Conservation (phyloP, 352 stramenopile genomes). For the Phytopythium sindhum region DNA sequence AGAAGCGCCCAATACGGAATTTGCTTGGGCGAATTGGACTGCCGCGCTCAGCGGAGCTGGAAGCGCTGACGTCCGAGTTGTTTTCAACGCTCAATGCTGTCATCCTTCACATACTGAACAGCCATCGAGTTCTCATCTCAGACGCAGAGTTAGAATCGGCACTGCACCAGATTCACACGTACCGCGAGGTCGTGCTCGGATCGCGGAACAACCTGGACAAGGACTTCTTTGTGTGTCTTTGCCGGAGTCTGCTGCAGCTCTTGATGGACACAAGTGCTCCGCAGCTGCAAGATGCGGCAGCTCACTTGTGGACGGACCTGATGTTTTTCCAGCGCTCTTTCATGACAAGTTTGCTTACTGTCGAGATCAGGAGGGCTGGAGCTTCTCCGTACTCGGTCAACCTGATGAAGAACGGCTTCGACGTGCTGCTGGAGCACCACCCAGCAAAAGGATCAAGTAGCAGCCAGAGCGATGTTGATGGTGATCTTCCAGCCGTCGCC, state of each 20-base stretch:
- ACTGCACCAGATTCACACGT: conserved; percentile 50
- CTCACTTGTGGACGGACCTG: conserved; percentile 65
- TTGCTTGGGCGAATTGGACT: conserved; percentile 48
- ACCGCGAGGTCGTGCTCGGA: conserved; percentile 58
- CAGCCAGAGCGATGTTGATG: not conserved
- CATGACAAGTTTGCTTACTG: conserved; percentile 51
- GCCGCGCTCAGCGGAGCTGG: conserved; percentile 48
- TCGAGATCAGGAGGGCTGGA: conserved; percentile 55
- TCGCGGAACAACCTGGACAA: conserved; percentile 53
- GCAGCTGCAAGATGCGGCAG: conserved; percentile 44
- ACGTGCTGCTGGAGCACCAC: conserved; percentile 44
- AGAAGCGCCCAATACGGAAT: conserved; percentile 37
- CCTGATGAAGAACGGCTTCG: conserved; percentile 78
- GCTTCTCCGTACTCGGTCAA: conserved; percentile 63
- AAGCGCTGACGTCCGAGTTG: conserved; percentile 46
- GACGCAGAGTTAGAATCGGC: conserved; percentile 50
- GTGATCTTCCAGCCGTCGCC: conserved; percentile 24
- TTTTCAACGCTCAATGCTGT: conserved; percentile 52
- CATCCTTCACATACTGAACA: conserved; percentile 59
- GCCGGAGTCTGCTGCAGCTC: conserved; percentile 57
- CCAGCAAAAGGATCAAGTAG: conserved; percentile 5
- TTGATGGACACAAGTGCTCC: conserved; percentile 27
- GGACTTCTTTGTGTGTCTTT: conserved; percentile 61
- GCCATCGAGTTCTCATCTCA: conserved; percentile 42
- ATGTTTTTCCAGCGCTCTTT: conserved; percentile 54